These are phyloP conservation scores for Penicillium brevicompactum DNA, from an alignment of 2,329 filamentous ascomycete genomes.

Conservation along the genomic window DNA sequence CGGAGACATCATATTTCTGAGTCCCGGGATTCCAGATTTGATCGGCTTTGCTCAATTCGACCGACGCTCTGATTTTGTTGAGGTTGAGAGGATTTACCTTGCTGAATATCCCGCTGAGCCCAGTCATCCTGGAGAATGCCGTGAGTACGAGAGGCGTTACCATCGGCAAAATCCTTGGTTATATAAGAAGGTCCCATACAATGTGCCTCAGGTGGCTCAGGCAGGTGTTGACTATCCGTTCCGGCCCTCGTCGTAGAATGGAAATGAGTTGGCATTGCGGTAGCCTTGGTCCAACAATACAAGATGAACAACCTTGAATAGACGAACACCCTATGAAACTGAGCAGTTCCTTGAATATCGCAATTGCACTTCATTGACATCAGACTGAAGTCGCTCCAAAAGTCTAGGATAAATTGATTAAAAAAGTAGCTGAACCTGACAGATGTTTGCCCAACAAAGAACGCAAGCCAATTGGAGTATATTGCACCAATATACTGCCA, in stretches of 20 bases:
- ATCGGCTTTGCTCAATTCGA: neutral
- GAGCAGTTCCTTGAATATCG: no score
- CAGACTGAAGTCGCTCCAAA: neutral
- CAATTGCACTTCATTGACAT: neutral
- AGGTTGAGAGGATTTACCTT: neutral
- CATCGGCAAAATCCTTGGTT: neutral
- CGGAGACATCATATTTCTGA: neutral
- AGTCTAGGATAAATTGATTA: conserved; percentile 6
- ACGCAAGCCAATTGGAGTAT: conserved; percentile 15
- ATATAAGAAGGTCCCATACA: neutral
- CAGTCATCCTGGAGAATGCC: neutral
- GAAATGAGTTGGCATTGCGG: no score
- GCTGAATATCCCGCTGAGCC: neutral
- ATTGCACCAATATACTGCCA: conserved; percentile 19
- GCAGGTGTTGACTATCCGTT: no score
- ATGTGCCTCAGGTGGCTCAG: no score
- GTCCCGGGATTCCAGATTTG: neutral
- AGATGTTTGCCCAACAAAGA: conserved; percentile 3
- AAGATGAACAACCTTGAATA: no score
- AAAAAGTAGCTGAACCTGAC: conserved; percentile 4
- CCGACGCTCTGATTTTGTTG: neutral
- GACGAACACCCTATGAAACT: no score
- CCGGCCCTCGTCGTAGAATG: no score
- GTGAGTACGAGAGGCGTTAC: neutral
- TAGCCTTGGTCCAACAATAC: no score